These are phyloP conservation scores for Pythium angustatum DNA, from an alignment of 352 stramenopile species.

Conservation along the genomic window DNA sequence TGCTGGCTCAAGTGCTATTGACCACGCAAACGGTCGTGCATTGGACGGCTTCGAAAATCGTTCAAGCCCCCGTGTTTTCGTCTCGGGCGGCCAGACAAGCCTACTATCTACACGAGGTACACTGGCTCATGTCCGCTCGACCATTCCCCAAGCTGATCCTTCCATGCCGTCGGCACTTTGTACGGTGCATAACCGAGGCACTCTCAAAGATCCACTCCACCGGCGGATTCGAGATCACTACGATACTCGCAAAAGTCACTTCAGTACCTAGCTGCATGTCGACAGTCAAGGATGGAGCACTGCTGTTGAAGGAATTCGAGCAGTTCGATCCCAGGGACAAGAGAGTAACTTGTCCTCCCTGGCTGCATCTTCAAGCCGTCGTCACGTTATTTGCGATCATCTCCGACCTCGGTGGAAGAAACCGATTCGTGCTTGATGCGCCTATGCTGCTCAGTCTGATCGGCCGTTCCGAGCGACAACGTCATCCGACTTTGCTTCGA, in stretches of 20 bases:
- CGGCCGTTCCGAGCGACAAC: neutral
- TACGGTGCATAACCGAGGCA: neutral
- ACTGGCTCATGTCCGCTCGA: neutral
- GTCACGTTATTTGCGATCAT: conserved; percentile 3
- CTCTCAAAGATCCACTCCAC: neutral
- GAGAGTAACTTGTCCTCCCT: neutral
- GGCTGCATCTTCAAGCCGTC: neutral
- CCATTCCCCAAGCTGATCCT: neutral
- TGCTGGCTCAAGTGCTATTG: conserved; percentile 21
- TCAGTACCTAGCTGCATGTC: neutral
- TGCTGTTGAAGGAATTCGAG: neutral
- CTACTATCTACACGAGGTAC: conserved; percentile 27
- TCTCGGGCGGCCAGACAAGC: conserved; percentile 8
- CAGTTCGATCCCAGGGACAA: neutral
- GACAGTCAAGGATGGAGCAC: neutral
- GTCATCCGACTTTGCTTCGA: neutral
- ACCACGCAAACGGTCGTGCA: neutral
- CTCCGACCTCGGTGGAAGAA: neutral
- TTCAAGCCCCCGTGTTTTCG: conserved; percentile 32
- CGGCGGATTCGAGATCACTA: neutral
- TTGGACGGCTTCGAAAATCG: conserved; percentile 25
- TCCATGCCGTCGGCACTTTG: neutral
- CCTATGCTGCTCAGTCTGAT: neutral
- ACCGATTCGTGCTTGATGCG: neutral
- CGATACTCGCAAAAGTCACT: neutral